These are phyloP conservation scores for Rhynchosporium agropyri DNA, from an alignment of 2,329 filamentous ascomycete genomes.

Conservation along the genomic window DNA sequence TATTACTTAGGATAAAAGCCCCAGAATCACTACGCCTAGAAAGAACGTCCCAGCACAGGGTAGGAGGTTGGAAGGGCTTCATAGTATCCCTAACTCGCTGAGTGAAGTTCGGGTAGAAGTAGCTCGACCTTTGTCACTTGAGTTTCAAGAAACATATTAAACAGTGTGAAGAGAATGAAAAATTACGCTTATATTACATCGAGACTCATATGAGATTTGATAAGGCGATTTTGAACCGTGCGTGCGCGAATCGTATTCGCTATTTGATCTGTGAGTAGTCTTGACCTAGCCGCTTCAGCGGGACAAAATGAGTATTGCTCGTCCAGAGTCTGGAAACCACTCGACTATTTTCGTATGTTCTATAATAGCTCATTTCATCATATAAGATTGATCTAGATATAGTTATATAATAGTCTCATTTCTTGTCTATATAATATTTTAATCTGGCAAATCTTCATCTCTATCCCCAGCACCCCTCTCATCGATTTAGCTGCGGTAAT, in stretches of 20 bases:
- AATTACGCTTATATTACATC: background rate
- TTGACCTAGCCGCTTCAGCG: background rate
- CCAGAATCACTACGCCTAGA: background rate
- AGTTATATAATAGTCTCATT: slow-evolving; percentile 2
- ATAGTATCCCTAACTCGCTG: background rate
- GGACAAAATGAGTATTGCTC: background rate
- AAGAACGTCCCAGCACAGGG: background rate
- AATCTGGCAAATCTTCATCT: slow-evolving; percentile 2
- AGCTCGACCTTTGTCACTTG: too few species aligned
- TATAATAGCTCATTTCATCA: slow-evolving; percentile 8
- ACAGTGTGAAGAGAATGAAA: background rate
- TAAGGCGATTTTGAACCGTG: background rate
- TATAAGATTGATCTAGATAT: slow-evolving; percentile 2
- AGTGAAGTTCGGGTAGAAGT: background rate
- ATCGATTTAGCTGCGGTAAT: slow-evolving; percentile 18
- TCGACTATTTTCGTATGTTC: slow-evolving; percentile 1
- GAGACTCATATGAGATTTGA: slow-evolving; percentile 5
- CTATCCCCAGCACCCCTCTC: background rate
- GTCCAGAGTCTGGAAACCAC: background rate
- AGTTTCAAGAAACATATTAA: background rate
- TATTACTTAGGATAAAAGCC: slow-evolving; percentile 1
- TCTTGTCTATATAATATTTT: slow-evolving; percentile 1
- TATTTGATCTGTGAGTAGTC: background rate
- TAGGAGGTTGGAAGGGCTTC: background rate
- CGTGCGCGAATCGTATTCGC: background rate